Percentiles rank a stretch among this genome's conserved stretches.
Evolutionary conservation across 1,284 basidiomycete species (phyloP).

Genomic region (Trametes polyzona): DNA sequence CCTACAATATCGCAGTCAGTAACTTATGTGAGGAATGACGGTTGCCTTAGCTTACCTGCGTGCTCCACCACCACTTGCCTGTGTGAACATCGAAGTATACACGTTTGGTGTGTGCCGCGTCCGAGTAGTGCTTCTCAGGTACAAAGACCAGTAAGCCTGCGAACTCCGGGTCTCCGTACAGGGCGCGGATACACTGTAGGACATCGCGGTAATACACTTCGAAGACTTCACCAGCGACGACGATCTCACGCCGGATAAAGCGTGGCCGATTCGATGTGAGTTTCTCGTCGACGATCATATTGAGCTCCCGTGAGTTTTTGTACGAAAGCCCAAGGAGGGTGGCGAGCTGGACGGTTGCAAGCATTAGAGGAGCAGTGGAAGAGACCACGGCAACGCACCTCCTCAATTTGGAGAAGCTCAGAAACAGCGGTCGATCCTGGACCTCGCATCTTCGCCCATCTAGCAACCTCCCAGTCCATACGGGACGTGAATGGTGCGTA

Average conservation of each 20-base stretch:
- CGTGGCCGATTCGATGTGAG: slow-evolving; percentile 30
- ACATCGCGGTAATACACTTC: slow-evolving; percentile 36
- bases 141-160: slow-evolving; percentile 25
- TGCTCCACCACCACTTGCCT: slow-evolving; percentile 44
- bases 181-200: slow-evolving; percentile 29
- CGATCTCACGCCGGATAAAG: slow-evolving; percentile 28
- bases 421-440: slow-evolving; percentile 24
- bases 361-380: neutral
- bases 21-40: too few relatives aligned
- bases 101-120: slow-evolving; percentile 20
- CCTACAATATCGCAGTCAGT: neutral
- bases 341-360: slow-evolving; percentile 16
- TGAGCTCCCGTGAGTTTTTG: slow-evolving; percentile 34
- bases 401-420: slow-evolving; percentile 18
- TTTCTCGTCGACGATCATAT: slow-evolving; percentile 36
- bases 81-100: slow-evolving; percentile 35
- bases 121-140: slow-evolving; percentile 39
- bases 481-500: slow-evolving; percentile 19
- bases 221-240: slow-evolving; percentile 28
- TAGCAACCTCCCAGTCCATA: slow-evolving; percentile 26
- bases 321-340: slow-evolving; percentile 34
- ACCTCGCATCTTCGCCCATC: slow-evolving; percentile 26
- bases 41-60: slow-evolving; percentile 38
- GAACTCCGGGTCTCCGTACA: slow-evolving; percentile 22
- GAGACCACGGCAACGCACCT: slow-evolving; percentile 10